Evolutionary conservation across 1,284 basidiomycete genomes (phyloP), one percentile per base, ranked within the genome.

Genomic region (Cryptococcus deneoformans): DNA sequence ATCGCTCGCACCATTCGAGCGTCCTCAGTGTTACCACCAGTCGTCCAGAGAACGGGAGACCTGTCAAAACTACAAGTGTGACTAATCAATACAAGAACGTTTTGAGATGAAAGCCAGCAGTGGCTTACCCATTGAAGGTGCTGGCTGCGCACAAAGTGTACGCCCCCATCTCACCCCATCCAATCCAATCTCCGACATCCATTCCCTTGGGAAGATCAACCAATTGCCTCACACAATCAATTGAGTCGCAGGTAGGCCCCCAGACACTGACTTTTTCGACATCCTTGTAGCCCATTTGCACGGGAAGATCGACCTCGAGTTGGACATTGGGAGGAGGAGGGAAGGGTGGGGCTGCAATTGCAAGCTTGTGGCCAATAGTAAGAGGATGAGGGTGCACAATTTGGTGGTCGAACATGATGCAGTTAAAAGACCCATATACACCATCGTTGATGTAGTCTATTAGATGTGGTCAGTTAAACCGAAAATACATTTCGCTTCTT

Each of bases 341-440:
- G 66, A 77, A 78, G 12, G 72, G 64, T 44, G 77, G 67, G 50
- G 68, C 58, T 58, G 70, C 60, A 36, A 62, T 53, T 9, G 71
- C 63, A 11, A 67, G 62, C 9, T 64, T 56, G 51, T 72, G 70
- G 12, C 63, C 63, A 46, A 80, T 67, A 16, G 84, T 84, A 52
- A 94, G 82, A 35, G 92, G 89, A 76, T 90, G 87, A 44, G 92
- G 92, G 69, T 88, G 84, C 16, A 90, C 88, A 59, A 86, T 84
- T 73, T 92, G 90, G 79, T 94, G 92, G 79, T 95, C 92, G 77
- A 94, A 95, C 72, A 95, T 82, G 78, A 92, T 90, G 78, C 91
- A 93, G 84, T 99, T 98, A 85, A 99, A 98, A 20, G 95, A 90
- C 54, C 95, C 94, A 78, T 99, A 99, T 44, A 97, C 91, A 47